phyloP scores from a whole-genome alignment of 75 land plant species.

The Sequoiadendron giganteum region DNA sequence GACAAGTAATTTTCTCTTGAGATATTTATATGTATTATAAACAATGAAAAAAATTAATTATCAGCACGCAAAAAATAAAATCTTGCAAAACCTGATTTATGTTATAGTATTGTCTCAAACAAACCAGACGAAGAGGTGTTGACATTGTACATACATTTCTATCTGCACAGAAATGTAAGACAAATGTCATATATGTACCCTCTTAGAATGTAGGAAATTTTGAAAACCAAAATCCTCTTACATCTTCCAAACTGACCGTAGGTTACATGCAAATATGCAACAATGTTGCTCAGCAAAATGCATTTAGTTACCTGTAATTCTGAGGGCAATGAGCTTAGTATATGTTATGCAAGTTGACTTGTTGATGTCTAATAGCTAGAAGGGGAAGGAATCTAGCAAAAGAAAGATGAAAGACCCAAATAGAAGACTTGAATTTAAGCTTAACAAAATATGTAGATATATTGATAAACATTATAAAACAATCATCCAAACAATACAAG shows the following conservation, averaged over 20 bases:
- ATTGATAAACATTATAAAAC: background rate
- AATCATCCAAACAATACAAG: background rate
- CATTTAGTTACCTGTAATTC: background rate
- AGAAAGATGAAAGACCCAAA: background rate
- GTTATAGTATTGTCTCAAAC: background rate
- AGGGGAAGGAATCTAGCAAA: background rate
- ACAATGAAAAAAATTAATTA: background rate
- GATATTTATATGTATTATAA: background rate
- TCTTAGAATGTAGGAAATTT: background rate
- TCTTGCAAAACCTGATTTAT: background rate
- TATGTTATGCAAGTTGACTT: background rate
- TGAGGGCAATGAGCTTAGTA: background rate
- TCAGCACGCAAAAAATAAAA: background rate
- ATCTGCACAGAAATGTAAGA: too few relatives aligned
- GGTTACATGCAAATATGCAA: background rate
- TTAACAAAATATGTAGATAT: background rate
- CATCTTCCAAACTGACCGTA: too few relatives aligned
- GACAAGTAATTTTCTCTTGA: background rate
- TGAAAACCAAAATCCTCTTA: background rate
- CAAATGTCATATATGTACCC: too few relatives aligned
- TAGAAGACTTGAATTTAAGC: background rate
- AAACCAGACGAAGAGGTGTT: background rate
- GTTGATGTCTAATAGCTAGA: background rate
- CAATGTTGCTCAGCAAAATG: background rate
- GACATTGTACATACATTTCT: too few relatives aligned